Conservation (phyloP, 1,284 basidiomycete genomes). For the Peniophora sp. region DNA sequence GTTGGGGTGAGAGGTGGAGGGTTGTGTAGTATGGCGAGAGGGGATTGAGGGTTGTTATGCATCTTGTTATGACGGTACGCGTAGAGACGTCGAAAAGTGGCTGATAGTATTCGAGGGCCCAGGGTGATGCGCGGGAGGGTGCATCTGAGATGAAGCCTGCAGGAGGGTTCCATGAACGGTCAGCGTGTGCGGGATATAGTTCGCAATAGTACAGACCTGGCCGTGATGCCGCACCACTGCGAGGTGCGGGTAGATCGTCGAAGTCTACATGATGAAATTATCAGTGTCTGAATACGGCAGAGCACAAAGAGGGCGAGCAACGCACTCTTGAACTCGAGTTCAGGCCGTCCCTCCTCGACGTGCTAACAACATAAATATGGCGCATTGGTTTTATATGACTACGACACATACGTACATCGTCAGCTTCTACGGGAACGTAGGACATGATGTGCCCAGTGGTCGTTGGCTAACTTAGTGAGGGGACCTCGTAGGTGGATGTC, state of each 20-base stretch:
- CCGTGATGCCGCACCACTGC: neutral
- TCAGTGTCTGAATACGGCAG: constrained; percentile 27
- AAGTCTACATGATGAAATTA: neutral
- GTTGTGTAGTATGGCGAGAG: constrained; percentile 48
- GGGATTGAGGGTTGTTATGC: constrained; percentile 67
- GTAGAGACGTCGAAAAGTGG: constrained; percentile 79
- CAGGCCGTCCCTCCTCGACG: constrained; percentile 42
- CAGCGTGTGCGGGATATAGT: neutral
- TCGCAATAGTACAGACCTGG: neutral
- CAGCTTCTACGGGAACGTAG: constrained; percentile 14
- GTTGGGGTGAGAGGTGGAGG: constrained; percentile 53
- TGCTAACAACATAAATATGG: constrained; percentile 23
- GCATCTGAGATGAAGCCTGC: constrained; percentile 35
- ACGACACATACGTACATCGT: constrained; percentile 5
- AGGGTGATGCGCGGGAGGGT: constrained; percentile 46
- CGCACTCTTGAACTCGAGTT: constrained; percentile 57
- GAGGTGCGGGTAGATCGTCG: neutral
- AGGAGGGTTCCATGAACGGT: constrained; percentile 13
- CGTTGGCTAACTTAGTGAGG: no score
- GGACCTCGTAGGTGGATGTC: no score
- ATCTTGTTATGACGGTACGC: constrained; percentile 60
- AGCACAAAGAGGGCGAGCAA: constrained; percentile 12
- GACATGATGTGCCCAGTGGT: constrained; percentile 5
- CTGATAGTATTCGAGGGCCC: constrained; percentile 75
- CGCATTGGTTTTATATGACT: neutral